These are phyloP conservation scores for Blastobotrys buckinghamii DNA, from an alignment of 1,139 yeast genomes.

Conservation along the genomic window DNA sequence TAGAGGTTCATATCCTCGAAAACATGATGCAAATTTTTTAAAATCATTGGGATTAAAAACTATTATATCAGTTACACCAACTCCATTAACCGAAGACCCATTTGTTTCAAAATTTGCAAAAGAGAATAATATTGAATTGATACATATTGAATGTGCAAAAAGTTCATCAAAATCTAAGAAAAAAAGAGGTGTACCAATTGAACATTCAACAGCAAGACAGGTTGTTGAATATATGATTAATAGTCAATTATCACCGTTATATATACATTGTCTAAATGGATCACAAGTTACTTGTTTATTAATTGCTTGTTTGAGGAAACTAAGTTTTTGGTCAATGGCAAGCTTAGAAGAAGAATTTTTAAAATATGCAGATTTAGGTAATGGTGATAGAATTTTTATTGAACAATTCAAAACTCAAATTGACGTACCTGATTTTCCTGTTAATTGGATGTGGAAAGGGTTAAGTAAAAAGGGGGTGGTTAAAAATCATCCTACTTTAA, in stretches of 20 bases:
- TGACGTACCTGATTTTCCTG: constrained; percentile 46
- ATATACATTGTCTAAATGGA: constrained; percentile 84
- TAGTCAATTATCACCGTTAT: constrained; percentile 59
- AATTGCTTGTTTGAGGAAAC: constrained; percentile 77
- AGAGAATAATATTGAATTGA: constrained; percentile 42
- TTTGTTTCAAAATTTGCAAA: constrained; percentile 45
- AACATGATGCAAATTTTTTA: constrained; percentile 67
- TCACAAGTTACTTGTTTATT: constrained; percentile 80
- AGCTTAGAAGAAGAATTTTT: constrained; percentile 84
- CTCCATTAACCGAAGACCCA: constrained; percentile 46
- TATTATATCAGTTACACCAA: constrained; percentile 74
- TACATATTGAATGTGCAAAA: constrained; percentile 63
- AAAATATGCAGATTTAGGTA: constrained; percentile 71
- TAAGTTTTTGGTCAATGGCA: constrained; percentile 85
- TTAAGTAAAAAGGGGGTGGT: constrained; percentile 52
- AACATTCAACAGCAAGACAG: constrained; percentile 52
- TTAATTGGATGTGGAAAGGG: constrained; percentile 74
- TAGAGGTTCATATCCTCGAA: constrained; percentile 84
- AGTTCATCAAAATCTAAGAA: constrained; percentile 29
- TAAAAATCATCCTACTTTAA: constrained; percentile 31
- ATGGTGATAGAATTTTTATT: constrained; percentile 77
- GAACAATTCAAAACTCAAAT: constrained; percentile 71
- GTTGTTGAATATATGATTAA: constrained; percentile 59
- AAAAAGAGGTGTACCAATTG: constrained; percentile 61
- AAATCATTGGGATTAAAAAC: constrained; percentile 60